These are phyloP conservation scores for Psidium guajava DNA, from an alignment of 345 rosid species.

Conservation along the genomic window DNA sequence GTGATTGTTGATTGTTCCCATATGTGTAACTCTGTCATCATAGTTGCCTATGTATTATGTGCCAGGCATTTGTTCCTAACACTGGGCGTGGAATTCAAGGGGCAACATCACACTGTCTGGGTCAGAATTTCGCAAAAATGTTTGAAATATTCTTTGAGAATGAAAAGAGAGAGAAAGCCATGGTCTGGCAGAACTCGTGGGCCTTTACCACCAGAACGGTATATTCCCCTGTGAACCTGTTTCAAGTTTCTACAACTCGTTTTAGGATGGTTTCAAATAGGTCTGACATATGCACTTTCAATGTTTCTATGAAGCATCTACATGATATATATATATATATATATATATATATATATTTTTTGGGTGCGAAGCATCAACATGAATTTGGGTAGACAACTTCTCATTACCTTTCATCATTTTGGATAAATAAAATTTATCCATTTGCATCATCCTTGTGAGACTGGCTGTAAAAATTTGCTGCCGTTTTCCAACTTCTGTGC, in stretches of 20 bases:
- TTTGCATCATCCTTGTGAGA: not conserved
- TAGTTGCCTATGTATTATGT: not conserved
- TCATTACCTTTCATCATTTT: not conserved
- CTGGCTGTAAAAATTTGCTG: not conserved
- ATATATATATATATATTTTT: not conserved
- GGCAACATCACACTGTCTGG: conserved; percentile 92
- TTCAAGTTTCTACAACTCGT: not conserved
- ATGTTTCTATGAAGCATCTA: not conserved
- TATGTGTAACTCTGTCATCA: not conserved
- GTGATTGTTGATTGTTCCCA: not conserved
- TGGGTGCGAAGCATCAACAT: not conserved
- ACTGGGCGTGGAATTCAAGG: conserved; percentile 99
- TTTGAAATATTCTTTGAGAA: conserved; percentile 88
- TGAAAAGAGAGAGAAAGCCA: conserved; percentile 80
- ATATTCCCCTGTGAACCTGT: not conserved
- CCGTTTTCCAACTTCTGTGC: not conserved
- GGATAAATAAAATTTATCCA: not conserved
- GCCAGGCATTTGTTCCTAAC: conserved; percentile 93
- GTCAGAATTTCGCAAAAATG: conserved; percentile 97
- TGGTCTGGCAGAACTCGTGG: conserved; percentile 99
- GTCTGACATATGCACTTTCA: not conserved
- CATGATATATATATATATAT: not conserved
- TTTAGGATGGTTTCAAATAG: not conserved
- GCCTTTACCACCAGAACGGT: conserved; percentile 91
- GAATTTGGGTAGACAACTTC: not conserved